These are phyloP conservation scores for Histomonas meleagridis DNA, from an alignment of 208 protist genomes.

Conservation along the genomic window DNA sequence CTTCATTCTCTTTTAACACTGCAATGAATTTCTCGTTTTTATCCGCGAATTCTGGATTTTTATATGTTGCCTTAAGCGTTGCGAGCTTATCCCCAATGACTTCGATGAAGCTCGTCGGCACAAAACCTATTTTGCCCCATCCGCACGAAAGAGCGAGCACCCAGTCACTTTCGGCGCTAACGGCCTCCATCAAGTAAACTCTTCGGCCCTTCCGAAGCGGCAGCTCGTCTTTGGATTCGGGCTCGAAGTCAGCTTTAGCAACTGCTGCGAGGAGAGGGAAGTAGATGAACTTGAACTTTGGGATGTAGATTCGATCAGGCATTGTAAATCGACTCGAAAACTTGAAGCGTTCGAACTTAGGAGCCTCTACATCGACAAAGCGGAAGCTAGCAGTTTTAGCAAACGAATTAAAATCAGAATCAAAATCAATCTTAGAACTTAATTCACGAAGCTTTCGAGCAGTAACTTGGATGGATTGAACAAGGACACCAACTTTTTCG, in stretches of 20 bases:
- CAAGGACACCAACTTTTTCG: too few relatives aligned
- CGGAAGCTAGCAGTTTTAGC: neutral
- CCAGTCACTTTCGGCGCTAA: neutral
- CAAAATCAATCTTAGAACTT: neutral
- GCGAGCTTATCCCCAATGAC: too few relatives aligned
- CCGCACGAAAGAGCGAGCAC: too few relatives aligned
- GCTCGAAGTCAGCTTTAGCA: neutral
- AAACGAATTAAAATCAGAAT: neutral
- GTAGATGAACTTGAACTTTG: neutral
- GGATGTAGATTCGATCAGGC: neutral
- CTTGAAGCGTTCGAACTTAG: neutral
- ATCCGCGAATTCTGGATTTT: too few relatives aligned
- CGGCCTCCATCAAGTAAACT: neutral
- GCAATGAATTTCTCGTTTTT: too few relatives aligned
- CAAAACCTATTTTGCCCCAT: too few relatives aligned
- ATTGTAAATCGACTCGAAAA: neutral
- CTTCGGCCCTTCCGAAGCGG: neutral
- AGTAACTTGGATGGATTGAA: too few relatives aligned
- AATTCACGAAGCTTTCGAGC: too few relatives aligned
- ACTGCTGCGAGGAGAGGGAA: neutral
- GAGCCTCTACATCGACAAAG: neutral
- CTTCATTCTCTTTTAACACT: too few relatives aligned
- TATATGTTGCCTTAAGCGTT: too few relatives aligned
- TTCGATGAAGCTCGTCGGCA: too few relatives aligned
- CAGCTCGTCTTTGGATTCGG: neutral